Conservation (phyloP, 139 green algal species). For the Deuterostichococcus epilithicus region DNA sequence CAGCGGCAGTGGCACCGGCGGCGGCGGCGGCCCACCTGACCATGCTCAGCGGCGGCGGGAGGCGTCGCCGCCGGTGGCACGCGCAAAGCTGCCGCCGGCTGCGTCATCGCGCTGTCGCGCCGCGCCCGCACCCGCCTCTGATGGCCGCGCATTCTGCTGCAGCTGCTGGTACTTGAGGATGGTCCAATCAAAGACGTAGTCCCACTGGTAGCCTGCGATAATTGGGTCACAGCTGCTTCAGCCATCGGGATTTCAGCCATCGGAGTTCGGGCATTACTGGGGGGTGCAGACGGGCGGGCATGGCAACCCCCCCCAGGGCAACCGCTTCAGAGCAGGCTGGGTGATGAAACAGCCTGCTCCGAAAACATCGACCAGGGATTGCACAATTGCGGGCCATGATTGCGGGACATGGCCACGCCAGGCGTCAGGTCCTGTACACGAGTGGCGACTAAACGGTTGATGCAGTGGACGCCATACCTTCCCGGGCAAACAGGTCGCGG, state of each 20-base stretch:
- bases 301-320: too few relatives aligned
- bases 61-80: neutral
- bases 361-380: too few relatives aligned
- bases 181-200: conserved; percentile 99
- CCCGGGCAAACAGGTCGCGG: conserved; percentile 96
- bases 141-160: conserved; percentile 11
- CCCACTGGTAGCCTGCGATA: conserved; percentile 97
- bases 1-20: too few relatives aligned
- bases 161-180: conserved; percentile 93
- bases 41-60: conserved; percentile 1
- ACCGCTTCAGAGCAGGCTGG: too few relatives aligned
- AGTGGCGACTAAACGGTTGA: neutral
- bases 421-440: neutral
- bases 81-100: neutral
- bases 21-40: too few relatives aligned
- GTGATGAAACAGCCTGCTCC: too few relatives aligned
- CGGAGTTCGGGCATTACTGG: too few relatives aligned
- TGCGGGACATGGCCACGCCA: too few relatives aligned
- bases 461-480: conserved; percentile 49
- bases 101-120: neutral
- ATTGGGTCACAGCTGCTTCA: too few relatives aligned
- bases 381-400: too few relatives aligned
- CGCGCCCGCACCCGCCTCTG: neutral
- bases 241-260: too few relatives aligned
- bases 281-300: too few relatives aligned